phyloP scores from a whole-genome alignment of 78 protist species.

The Emiliania huxleyi region DNA sequence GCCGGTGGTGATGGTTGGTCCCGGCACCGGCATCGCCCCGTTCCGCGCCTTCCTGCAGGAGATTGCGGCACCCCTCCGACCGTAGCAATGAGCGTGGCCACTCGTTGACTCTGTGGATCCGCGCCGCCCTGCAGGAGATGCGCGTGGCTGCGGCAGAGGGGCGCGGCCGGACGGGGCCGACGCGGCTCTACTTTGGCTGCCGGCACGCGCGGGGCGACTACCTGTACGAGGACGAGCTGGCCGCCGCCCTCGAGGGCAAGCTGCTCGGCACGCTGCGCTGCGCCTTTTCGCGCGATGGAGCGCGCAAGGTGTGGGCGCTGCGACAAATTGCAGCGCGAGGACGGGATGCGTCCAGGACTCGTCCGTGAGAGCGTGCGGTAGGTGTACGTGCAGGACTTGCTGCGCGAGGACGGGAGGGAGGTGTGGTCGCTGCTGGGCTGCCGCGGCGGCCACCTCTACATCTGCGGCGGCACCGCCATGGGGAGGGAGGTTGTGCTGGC shows the following conservation, averaged over 20 bases:
- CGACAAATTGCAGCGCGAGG: too few relatives aligned
- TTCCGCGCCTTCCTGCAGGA: constrained; percentile 62
- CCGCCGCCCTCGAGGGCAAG: neutral
- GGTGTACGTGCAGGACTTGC: constrained; percentile 75
- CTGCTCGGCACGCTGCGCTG: neutral
- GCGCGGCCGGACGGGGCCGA: neutral
- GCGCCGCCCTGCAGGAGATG: too few relatives aligned
- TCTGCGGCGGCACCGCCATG: constrained; percentile 35
- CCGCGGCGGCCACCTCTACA: neutral
- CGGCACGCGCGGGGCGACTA: neutral
- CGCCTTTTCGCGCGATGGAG: constrained; percentile 15
- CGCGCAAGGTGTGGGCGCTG: too few relatives aligned
- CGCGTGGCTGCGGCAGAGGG: neutral
- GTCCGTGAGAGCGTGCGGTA: too few relatives aligned
- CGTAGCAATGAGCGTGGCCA: too few relatives aligned
- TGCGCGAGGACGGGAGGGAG: constrained; percentile 35
- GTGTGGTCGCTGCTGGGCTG: constrained; percentile 44
- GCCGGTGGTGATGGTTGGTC: constrained; percentile 89
- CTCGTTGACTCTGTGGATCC: too few relatives aligned
- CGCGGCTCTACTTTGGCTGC: constrained; percentile 33
- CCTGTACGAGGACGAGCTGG: constrained; percentile 10
- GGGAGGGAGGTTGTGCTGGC: neutral
- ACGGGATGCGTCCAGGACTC: too few relatives aligned
- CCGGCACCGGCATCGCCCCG: constrained; percentile 98
- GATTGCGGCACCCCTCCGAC: too few relatives aligned